These are phyloP conservation scores for Skeletonema tropicum DNA, from an alignment of 108 stramenopile genomes.

Conservation along the genomic window DNA sequence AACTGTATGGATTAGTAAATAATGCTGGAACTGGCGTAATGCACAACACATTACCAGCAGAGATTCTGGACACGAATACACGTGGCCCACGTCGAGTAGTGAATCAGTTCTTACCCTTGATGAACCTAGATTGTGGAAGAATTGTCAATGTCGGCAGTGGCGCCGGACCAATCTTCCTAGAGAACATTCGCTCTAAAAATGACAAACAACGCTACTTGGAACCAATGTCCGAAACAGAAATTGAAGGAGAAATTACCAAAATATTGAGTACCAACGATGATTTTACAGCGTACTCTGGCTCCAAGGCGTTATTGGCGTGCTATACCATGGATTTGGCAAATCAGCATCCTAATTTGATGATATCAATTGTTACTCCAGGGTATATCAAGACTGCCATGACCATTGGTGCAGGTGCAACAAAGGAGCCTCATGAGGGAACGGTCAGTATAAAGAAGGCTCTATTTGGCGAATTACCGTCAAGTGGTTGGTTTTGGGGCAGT, in stretches of 20 bases:
- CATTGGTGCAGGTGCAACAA: constrained; percentile 49
- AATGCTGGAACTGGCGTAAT: constrained; percentile 69
- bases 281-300: constrained; percentile 42
- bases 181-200: background rate
- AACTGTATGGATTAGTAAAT: constrained; percentile 68
- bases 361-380: constrained; percentile 61
- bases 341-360: constrained; percentile 53
- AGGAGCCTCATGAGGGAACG: constrained; percentile 59
- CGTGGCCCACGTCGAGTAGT: constrained; percentile 64
- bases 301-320: constrained; percentile 61
- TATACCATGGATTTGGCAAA: constrained; percentile 62
- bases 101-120: constrained; percentile 50
- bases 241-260: constrained; percentile 34
- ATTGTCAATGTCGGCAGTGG: constrained; percentile 73
- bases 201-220: constrained; percentile 34
- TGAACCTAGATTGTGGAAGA: constrained; percentile 47
- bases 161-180: constrained; percentile 47
- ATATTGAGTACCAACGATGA: constrained; percentile 25
- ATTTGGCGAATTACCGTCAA: constrained; percentile 44
- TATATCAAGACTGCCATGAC: constrained; percentile 72
- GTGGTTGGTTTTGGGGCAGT: constrained; percentile 70
- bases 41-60: constrained; percentile 26
- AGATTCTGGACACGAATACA: constrained; percentile 63
- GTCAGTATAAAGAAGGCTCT: constrained; percentile 37
- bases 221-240: constrained; percentile 40